Evolutionary conservation across 305 asterid genomes (phyloP).

Genomic region (Solanum hybrid): DNA sequence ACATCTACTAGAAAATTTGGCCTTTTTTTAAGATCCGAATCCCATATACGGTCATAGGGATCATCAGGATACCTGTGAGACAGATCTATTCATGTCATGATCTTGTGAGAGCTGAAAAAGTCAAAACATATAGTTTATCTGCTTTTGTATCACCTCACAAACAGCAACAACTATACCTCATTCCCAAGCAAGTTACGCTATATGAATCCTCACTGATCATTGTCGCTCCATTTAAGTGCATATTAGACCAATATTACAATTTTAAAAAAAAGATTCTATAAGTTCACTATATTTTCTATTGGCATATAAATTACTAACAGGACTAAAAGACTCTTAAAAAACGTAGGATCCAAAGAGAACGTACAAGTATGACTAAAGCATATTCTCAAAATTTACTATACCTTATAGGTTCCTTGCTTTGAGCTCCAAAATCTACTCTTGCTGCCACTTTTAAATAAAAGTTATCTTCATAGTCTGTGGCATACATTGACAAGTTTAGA

Average conservation of each 20-base stretch:
- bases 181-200: not conserved
- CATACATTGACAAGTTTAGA: slow-evolving; percentile 79
- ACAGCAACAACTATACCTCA: not conserved
- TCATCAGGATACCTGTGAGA: slow-evolving; percentile 80
- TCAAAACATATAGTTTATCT: not conserved
- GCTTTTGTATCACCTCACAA: not conserved
- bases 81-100: not conserved
- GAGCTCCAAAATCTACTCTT: slow-evolving; percentile 85
- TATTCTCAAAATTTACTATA: slow-evolving; percentile 11
- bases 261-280: not conserved
- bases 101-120: not conserved
- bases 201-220: not conserved
- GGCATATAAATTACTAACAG: not conserved
- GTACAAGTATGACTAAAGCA: not conserved
- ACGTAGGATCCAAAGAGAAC: not conserved
- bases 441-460: slow-evolving; percentile 70
- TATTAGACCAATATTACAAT: not conserved
- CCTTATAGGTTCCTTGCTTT: slow-evolving; percentile 48
- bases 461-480: slow-evolving; percentile 81
- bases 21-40: slow-evolving; percentile 66
- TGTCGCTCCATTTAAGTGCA: not conserved
- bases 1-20: slow-evolving; percentile 84
- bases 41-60: slow-evolving; percentile 96
- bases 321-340: not conserved
- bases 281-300: not conserved